Conservation (phyloP, 2,329 filamentous ascomycete species). For the Botrytis tulipae region DNA sequence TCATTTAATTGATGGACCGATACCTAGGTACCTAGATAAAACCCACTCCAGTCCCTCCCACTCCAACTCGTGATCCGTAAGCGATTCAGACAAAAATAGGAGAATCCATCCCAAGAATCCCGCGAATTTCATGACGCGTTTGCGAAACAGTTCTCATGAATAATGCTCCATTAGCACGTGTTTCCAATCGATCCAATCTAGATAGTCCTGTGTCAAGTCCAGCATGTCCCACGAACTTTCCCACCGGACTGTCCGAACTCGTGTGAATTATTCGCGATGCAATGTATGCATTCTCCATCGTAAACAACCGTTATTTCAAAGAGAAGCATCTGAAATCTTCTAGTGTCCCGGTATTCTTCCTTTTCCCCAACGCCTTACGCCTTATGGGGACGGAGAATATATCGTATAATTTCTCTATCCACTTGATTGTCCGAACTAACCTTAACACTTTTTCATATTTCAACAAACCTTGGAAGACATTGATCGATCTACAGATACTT, state of each 20-base stretch:
- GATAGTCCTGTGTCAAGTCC: not conserved
- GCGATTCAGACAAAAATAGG: not conserved
- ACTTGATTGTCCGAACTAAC: not conserved
- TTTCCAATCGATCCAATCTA: not conserved
- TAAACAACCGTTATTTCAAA: not conserved
- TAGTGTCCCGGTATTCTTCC: not conserved
- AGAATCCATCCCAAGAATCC: not conserved
- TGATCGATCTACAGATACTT: not conserved
- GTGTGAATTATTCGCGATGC: not conserved
- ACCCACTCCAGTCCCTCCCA: not conserved
- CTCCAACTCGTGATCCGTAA: not conserved
- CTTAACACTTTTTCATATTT: not conserved
- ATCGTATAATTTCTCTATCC: not conserved
- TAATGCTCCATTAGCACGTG: not conserved
- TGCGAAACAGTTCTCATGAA: not conserved
- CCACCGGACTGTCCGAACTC: not conserved
- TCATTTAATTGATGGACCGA: not conserved
- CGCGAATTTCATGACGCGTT: not conserved
- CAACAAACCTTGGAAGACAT: not conserved
- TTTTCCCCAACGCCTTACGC: not conserved
- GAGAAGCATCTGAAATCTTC: not conserved
- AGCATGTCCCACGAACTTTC: not conserved
- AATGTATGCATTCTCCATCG: not conserved
- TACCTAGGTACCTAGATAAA: too few species aligned
- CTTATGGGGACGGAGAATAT: not conserved